A percentile compares a stretch with the other conserved stretches of the same genome.
Conservation (phyloP, 1,284 basidiomycete genomes). For the Apiotrichum laibachii region DNA sequence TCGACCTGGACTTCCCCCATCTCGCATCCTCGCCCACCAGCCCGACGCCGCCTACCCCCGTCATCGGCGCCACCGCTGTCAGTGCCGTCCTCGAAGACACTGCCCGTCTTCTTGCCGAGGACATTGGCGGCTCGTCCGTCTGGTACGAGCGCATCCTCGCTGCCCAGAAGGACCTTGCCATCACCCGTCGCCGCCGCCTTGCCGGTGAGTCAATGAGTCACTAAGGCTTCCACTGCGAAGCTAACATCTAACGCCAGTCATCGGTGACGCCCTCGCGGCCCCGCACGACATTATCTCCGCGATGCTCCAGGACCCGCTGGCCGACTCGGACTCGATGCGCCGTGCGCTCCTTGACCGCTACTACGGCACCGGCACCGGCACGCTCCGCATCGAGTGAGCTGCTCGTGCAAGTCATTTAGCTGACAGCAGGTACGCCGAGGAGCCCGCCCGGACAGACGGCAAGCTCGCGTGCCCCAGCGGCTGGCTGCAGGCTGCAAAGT, state of each 20-base stretch:
- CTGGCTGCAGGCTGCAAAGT: slow-evolving; percentile 32
- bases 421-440: slow-evolving; percentile 3
- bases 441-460: slow-evolving; percentile 10
- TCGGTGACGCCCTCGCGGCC: slow-evolving; percentile 35
- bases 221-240: background rate
- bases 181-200: slow-evolving; percentile 23
- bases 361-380: slow-evolving; percentile 17
- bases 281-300: slow-evolving; percentile 43
- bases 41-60: background rate
- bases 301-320: slow-evolving; percentile 41
- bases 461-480: slow-evolving; percentile 28
- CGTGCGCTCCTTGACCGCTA: slow-evolving; percentile 28
- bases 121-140: slow-evolving; percentile 39
- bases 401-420: background rate
- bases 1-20: background rate
- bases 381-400: slow-evolving; percentile 20
- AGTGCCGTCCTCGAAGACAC: slow-evolving; percentile 2
- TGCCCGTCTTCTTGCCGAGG: slow-evolving; percentile 28
- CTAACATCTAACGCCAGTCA: slow-evolving; percentile 26
- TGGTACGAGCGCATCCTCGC: slow-evolving; percentile 32
- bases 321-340: slow-evolving; percentile 27
- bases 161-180: slow-evolving; percentile 22
- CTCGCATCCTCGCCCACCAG: background rate
- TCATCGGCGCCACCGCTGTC: background rate
- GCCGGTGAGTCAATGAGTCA: slow-evolving; percentile 28